Evolutionary conservation across 2,329 filamentous ascomycete species (phyloP).

Genomic region (Colletotrichum higginsianum): DNA sequence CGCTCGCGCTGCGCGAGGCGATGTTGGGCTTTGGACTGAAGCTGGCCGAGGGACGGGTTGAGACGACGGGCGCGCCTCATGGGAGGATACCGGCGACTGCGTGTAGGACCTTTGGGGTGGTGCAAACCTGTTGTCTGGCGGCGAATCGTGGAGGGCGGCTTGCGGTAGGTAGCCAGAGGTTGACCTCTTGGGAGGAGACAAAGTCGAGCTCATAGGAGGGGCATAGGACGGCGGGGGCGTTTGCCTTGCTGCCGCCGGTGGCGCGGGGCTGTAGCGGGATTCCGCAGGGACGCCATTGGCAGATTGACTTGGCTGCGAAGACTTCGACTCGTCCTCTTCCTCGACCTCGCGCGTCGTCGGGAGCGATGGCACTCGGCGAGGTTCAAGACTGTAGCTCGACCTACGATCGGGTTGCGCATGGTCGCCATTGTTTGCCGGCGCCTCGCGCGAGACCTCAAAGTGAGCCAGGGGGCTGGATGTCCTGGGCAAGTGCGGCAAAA

Average conservation of each 20-base stretch:
- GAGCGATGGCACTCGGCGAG: slow-evolving; percentile 69
- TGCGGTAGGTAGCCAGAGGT: slow-evolving; percentile 67
- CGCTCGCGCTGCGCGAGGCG: slow-evolving; percentile 50
- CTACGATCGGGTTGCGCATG: slow-evolving; percentile 61
- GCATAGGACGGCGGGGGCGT: slow-evolving; percentile 64
- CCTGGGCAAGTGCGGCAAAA: slow-evolving; percentile 72
- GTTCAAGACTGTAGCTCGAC: slow-evolving; percentile 68
- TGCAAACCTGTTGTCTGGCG: slow-evolving; percentile 59
- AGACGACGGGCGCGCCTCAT: slow-evolving; percentile 55
- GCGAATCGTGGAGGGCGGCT: slow-evolving; percentile 33
- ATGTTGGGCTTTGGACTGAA: slow-evolving; percentile 64
- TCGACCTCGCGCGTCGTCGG: slow-evolving; percentile 75
- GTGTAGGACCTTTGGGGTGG: slow-evolving; percentile 74
- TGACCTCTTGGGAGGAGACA: slow-evolving; percentile 71
- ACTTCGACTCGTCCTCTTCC: slow-evolving; percentile 63
- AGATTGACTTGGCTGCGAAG: slow-evolving; percentile 20
- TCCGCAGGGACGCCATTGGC: slow-evolving; percentile 47
- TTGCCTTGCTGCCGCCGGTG: slow-evolving; percentile 54
- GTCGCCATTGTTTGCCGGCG: slow-evolving; percentile 56
- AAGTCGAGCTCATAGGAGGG: slow-evolving; percentile 56
- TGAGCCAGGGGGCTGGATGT: slow-evolving; percentile 78
- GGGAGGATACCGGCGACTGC: slow-evolving; percentile 70
- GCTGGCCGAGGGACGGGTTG: slow-evolving; percentile 69
- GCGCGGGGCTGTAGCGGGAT: slow-evolving; percentile 57
- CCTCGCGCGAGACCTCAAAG: slow-evolving; percentile 65